Percentiles rank a stretch among this genome's conserved stretches.
These are phyloP conservation scores for Coemansia sp. DNA, from an alignment of 192 early-diverging fungal genomes.

Conservation along the genomic window DNA sequence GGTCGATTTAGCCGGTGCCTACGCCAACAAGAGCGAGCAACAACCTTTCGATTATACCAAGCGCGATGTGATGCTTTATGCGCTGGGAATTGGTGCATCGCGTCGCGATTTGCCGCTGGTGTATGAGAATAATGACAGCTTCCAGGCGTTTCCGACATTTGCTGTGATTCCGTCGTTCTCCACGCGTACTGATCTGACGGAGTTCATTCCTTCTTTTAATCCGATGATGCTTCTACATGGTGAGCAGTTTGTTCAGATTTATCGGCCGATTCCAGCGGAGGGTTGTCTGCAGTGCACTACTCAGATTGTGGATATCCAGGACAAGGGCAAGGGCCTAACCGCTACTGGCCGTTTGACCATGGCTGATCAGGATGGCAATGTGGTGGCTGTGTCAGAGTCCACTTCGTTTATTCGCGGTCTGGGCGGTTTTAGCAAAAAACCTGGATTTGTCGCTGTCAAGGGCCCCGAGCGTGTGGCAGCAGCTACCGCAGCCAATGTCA, in stretches of 20 bases:
- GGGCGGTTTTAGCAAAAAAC: conserved; percentile 85
- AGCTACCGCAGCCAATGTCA: conserved; percentile 74
- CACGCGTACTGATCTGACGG: conserved; percentile 60
- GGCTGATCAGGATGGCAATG: conserved; percentile 69
- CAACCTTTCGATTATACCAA: conserved; percentile 73
- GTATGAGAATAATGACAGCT: conserved; percentile 86
- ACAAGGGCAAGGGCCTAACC: conserved; percentile 94
- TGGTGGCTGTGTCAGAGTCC: conserved; percentile 82
- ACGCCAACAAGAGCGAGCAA: conserved; percentile 57
- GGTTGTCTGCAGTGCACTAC: conserved; percentile 76
- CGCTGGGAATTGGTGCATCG: conserved; percentile 89
- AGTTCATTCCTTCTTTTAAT: conserved; percentile 69
- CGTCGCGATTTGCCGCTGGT: conserved; percentile 83
- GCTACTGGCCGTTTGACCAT: conserved; percentile 81
- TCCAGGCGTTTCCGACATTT: conserved; percentile 88
- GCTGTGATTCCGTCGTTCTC: conserved; percentile 84
- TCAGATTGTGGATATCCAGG: conserved; percentile 87
- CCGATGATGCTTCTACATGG: conserved; percentile 98
- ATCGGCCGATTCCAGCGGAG: conserved; percentile 81
- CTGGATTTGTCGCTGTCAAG: conserved; percentile 46
- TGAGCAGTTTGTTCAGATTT: conserved; percentile 92
- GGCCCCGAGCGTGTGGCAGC: conserved; percentile 63
- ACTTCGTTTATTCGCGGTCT: conserved; percentile 92
- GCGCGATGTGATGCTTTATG: conserved; percentile 91
- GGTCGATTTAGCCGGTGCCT: conserved; percentile 67